Percentiles rank a stretch among this genome's conserved stretches.
phyloP scores from a whole-genome alignment of 1,284 basidiomycete species.

The Ceratorhiza oryzae-sativae region DNA sequence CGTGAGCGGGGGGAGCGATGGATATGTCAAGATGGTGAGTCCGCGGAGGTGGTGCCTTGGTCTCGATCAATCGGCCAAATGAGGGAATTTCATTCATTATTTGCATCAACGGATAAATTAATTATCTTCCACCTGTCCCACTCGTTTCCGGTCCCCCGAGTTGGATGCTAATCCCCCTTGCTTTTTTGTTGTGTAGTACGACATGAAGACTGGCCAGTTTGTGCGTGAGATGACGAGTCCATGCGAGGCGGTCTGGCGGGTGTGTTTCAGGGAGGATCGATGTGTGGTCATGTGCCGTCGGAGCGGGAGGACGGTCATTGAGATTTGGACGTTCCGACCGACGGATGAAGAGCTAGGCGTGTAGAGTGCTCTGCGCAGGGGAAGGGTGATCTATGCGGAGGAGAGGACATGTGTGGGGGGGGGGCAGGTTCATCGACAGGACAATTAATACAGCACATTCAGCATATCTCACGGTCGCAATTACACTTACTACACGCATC shows the following conservation, averaged over 20 bases:
- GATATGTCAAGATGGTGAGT: conserved; percentile 73
- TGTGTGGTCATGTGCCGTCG: conserved; percentile 86
- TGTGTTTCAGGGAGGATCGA: conserved; percentile 77
- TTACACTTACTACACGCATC: conserved; percentile 9
- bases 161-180: neutral
- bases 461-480: neutral
- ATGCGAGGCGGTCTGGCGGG: conserved; percentile 89
- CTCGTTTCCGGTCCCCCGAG: neutral
- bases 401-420: too few species aligned
- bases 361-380: neutral
- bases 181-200: conserved; percentile 58
- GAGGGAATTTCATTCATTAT: too few species aligned
- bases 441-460: neutral
- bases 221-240: conserved; percentile 78
- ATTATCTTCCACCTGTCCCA: neutral
- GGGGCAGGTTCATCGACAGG: neutral
- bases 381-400: neutral
- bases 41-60: too few species aligned
- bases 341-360: conserved; percentile 30
- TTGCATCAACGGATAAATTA: too few species aligned
- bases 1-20: conserved; percentile 89
- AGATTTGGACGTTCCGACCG: conserved; percentile 79
- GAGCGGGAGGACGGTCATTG: conserved; percentile 86
- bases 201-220: conserved; percentile 70
- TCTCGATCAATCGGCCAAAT: neutral